phyloP scores from a whole-genome alignment of 208 protist genomes.

The Trypanosoma rangeli region DNA sequence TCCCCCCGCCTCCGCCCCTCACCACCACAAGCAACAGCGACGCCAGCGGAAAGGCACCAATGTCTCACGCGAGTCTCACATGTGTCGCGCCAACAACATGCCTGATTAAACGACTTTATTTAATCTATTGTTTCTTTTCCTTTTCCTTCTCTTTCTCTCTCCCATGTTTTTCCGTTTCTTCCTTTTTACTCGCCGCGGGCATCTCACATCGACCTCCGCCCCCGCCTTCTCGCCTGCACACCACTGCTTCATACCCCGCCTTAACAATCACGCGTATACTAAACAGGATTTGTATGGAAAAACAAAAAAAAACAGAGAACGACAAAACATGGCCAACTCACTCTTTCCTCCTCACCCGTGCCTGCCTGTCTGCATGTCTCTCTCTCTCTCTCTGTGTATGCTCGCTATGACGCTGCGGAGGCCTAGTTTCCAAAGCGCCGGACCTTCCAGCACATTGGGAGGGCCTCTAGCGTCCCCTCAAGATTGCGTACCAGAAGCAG shows the following conservation, averaged over 20 bases:
- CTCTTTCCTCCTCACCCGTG: not conserved
- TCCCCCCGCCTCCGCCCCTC: slow-evolving; percentile 9
- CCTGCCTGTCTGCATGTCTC: no score
- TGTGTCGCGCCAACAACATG: not conserved
- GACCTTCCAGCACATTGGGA: slow-evolving; percentile 90
- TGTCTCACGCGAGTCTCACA: slow-evolving; percentile 33
- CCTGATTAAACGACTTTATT: not conserved
- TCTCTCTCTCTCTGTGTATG: not conserved
- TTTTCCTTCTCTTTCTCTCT: not conserved
- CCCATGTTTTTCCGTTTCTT: not conserved
- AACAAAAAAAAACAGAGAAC: not conserved
- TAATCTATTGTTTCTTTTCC: not conserved
- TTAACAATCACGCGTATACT: not conserved
- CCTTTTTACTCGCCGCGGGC: not conserved
- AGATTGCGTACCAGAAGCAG: slow-evolving; percentile 82
- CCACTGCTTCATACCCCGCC: not conserved
- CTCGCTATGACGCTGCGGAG: not conserved
- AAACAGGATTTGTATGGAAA: not conserved
- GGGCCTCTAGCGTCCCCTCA: slow-evolving; percentile 70
- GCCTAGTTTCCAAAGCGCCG: slow-evolving; percentile 86
- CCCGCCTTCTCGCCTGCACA: no score
- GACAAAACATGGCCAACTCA: not conserved
- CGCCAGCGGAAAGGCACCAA: slow-evolving; percentile 5
- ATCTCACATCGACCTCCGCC: not conserved
- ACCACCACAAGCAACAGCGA: not conserved